Evolutionary conservation across 1,284 basidiomycete species (phyloP).

Genomic region (Sporisorium sorghi): DNA sequence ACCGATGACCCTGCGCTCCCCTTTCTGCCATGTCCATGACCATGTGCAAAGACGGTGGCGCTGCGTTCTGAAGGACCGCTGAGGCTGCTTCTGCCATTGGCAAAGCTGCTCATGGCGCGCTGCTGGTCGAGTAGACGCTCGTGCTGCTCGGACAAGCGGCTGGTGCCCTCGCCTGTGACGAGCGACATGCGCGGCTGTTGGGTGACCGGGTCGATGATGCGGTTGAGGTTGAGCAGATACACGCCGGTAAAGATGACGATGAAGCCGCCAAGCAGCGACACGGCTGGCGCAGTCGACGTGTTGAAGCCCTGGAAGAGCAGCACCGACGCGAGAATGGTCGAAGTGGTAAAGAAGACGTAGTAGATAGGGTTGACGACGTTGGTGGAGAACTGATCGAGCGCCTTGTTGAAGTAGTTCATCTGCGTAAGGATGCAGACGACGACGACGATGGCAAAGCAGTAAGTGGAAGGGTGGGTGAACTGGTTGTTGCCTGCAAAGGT

Average conservation of each 20-base stretch:
- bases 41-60: conserved; percentile 32
- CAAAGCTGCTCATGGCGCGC: conserved; percentile 48
- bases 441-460: conserved; percentile 88
- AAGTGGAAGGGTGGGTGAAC: conserved; percentile 92
- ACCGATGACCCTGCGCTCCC: conserved; percentile 50
- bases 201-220: conserved; percentile 59
- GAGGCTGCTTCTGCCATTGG: conserved; percentile 36
- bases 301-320: conserved; percentile 98
- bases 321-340: conserved; percentile 91
- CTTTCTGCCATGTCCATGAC: conserved; percentile 37
- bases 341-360: conserved; percentile 97
- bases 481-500: conserved; percentile 95
- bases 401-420: conserved; percentile 99
- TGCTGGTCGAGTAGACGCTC: conserved; percentile 57
- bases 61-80: conserved; percentile 33
- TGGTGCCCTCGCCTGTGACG: conserved; percentile 62
- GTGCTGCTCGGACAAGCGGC: conserved; percentile 54
- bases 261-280: conserved; percentile 67
- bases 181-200: conserved; percentile 64
- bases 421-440: conserved; percentile 89
- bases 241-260: conserved; percentile 68
- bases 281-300: conserved; percentile 77
- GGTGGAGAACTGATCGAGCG: conserved; percentile 94
- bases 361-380: conserved; percentile 99
- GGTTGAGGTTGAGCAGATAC: conserved; percentile 67